Evolutionary conservation across 23 red algal species (phyloP).

Genomic region (Agarophyton chilense): DNA sequence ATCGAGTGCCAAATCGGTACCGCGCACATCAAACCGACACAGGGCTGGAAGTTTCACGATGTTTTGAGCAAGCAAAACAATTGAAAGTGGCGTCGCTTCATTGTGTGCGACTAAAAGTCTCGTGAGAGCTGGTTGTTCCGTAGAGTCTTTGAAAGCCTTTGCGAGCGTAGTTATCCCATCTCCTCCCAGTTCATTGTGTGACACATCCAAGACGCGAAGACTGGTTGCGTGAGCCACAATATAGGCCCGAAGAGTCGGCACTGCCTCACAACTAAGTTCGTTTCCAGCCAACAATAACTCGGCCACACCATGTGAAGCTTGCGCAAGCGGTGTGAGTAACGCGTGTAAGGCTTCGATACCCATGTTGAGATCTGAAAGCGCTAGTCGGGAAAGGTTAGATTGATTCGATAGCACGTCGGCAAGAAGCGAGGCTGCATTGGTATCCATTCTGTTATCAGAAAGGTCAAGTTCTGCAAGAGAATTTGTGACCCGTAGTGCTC

Average conservation of each 20-base stretch:
- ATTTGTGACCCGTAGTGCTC: constrained; percentile 25
- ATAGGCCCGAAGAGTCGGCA: constrained; percentile 13
- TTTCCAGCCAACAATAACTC: constrained; percentile 77
- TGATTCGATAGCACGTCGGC: constrained; percentile 21
- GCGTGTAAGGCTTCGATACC: constrained; percentile 39
- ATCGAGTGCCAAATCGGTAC: constrained; percentile 14
- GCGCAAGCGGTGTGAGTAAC: constrained; percentile 16
- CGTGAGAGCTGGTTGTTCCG: constrained; percentile 14
- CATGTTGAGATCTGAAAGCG: constrained; percentile 68
- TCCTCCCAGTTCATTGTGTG: constrained; percentile 74
- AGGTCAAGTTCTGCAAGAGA: constrained; percentile 67
- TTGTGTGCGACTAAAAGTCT: constrained; percentile 57
- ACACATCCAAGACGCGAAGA: constrained; percentile 50
- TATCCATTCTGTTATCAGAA: constrained; percentile 76
- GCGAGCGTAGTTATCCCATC: constrained; percentile 41
- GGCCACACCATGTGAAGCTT: constrained; percentile 16
- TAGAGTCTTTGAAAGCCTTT: constrained; percentile 30
- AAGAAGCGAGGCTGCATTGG: constrained; percentile 40
- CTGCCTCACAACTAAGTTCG: constrained; percentile 46
- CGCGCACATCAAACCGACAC: constrained; percentile 55
- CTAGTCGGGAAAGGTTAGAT: constrained; percentile 55
- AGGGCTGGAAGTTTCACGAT: constrained; percentile 32
- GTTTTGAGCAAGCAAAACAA: constrained; percentile 29
- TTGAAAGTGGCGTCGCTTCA: constrained; percentile 4
- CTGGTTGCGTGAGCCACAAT: neutral